Percentiles rank a stretch among this genome's conserved stretches.
phyloP scores from a whole-genome alignment of 306 rosid species.

The Sesbania bispinosa region DNA sequence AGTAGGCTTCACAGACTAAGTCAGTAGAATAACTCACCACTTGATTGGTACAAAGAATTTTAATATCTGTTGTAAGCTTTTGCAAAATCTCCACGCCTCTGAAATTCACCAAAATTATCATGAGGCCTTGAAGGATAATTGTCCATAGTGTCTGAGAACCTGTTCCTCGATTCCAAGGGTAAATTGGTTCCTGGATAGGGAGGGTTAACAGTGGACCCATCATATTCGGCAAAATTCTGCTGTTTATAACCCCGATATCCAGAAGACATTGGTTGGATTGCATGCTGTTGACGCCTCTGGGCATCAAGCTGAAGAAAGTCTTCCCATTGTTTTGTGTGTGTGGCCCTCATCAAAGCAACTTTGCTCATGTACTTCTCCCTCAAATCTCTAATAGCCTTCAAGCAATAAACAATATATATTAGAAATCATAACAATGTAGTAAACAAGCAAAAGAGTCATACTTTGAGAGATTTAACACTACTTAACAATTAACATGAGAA shows the following conservation, averaged over 20 bases:
- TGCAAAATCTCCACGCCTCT: conserved; percentile 70
- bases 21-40: conserved; percentile 71
- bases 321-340: conserved; percentile 82
- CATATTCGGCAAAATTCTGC: conserved; percentile 64
- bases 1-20: conserved; percentile 33
- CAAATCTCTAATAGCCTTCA: conserved; percentile 77
- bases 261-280: conserved; percentile 62
- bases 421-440: neutral
- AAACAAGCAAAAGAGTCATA: neutral
- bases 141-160: conserved; percentile 61
- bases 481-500: neutral
- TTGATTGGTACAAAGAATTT: conserved; percentile 38
- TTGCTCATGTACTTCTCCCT: conserved; percentile 82
- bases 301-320: conserved; percentile 78
- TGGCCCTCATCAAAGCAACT: conserved; percentile 60
- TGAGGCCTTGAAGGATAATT: conserved; percentile 68
- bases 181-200: conserved; percentile 56
- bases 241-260: conserved; percentile 72
- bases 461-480: neutral
- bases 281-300: conserved; percentile 75
- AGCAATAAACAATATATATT: conserved; percentile 19
- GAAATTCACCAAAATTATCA: conserved; percentile 75
- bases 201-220: conserved; percentile 53
- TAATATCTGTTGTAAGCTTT: conserved; percentile 82
- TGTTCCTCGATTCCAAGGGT: conserved; percentile 70